Conservation (phyloP, 257 asterid species). For the Echites panduratus region DNA sequence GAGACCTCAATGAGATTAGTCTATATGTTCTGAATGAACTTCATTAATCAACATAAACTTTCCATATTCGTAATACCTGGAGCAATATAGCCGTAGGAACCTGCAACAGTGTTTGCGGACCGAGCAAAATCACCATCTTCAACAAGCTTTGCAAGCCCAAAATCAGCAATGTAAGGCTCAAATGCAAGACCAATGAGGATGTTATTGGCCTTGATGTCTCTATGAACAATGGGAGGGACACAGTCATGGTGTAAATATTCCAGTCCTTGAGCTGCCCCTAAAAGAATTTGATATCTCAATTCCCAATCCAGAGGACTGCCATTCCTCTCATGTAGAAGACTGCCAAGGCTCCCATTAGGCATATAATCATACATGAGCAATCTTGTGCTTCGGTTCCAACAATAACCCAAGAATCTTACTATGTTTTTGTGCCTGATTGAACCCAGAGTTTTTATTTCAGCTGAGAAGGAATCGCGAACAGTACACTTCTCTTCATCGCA, state of each 20-base stretch:
- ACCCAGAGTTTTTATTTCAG: constrained; percentile 38
- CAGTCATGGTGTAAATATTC: constrained; percentile 46
- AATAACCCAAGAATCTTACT: constrained; percentile 40
- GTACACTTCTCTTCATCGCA: constrained; percentile 25
- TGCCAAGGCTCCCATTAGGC: constrained; percentile 47
- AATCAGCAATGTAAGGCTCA: constrained; percentile 46
- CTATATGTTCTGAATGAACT: too few relatives aligned
- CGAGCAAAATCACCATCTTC: constrained; percentile 39
- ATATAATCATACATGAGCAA: constrained; percentile 46
- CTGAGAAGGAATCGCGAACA: constrained; percentile 39
- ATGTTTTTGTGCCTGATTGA: constrained; percentile 48
- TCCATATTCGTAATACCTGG: constrained; percentile 27
- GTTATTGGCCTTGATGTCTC: constrained; percentile 51
- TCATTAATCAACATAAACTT: background rate
- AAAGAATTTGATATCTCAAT: constrained; percentile 31
- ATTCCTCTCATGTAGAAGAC: constrained; percentile 37
- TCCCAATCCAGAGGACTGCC: constrained; percentile 42
- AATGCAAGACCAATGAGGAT: constrained; percentile 45
- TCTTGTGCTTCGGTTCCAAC: constrained; percentile 38
- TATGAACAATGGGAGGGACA: constrained; percentile 44
- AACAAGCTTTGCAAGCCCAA: constrained; percentile 46
- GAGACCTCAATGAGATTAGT: background rate
- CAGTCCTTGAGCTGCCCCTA: constrained; percentile 44
- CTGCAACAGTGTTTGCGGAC: constrained; percentile 41
- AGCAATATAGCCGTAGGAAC: constrained; percentile 48